Conservation (phyloP, 2,329 filamentous ascomycete genomes). For the Colletotrichum orchidophilum region DNA sequence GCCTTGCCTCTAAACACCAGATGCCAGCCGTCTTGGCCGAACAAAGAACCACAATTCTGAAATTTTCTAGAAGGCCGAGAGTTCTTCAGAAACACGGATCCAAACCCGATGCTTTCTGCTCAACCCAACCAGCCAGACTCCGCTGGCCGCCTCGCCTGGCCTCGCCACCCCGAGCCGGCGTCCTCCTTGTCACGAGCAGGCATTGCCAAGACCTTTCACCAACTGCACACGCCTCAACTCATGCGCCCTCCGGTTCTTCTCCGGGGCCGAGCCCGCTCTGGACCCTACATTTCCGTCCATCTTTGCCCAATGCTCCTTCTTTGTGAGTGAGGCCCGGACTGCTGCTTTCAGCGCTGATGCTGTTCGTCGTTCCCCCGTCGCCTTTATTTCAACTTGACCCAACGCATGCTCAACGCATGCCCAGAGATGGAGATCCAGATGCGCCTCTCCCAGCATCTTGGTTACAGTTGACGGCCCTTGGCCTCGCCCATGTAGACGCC, state of each 20-base stretch:
- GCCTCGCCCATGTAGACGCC: background rate
- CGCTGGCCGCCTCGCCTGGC: constrained; percentile 5
- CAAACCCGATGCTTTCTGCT: constrained; percentile 6
- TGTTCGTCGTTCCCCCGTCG: background rate
- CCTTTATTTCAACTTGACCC: constrained; percentile 7
- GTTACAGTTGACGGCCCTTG: background rate
- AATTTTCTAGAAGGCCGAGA: constrained; percentile 6
- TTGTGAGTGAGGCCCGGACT: background rate
- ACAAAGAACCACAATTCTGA: background rate
- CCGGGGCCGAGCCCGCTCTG: constrained; percentile 23
- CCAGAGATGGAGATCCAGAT: constrained; percentile 3
- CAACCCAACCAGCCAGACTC: background rate
- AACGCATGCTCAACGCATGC: background rate
- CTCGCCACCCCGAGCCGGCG: background rate
- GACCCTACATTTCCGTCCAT: constrained; percentile 9
- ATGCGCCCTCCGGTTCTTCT: constrained; percentile 22
- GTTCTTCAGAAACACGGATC: background rate
- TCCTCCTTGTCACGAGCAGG: constrained; percentile 4
- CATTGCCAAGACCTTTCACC: constrained; percentile 13
- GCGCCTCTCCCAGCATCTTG: background rate
- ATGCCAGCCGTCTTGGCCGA: background rate
- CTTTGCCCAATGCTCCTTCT: background rate
- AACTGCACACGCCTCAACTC: background rate
- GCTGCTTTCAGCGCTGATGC: background rate
- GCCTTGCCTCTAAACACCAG: background rate